These are phyloP conservation scores for Exophiala mesophila DNA, from an alignment of 2,329 filamentous ascomycete genomes.

Conservation along the genomic window DNA sequence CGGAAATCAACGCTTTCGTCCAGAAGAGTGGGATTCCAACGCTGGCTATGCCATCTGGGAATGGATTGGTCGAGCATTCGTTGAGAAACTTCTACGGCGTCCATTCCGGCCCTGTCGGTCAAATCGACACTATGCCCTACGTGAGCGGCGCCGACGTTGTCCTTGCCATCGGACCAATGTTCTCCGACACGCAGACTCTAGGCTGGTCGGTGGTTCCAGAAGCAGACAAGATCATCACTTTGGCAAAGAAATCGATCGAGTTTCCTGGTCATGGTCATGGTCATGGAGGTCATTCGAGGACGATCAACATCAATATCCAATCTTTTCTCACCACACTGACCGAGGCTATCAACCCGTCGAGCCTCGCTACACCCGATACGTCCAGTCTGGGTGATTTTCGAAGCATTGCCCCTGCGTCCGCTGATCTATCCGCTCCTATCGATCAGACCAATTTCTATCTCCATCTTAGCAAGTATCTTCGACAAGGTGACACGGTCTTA, in stretches of 20 bases:
- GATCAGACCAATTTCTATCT: slow-evolving; percentile 64
- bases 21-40: slow-evolving; percentile 70
- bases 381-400: slow-evolving; percentile 15
- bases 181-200: slow-evolving; percentile 49
- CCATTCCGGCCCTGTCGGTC: slow-evolving; percentile 74
- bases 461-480: slow-evolving; percentile 66
- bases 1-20: slow-evolving; percentile 68
- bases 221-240: slow-evolving; percentile 71
- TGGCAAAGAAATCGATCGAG: slow-evolving; percentile 67
- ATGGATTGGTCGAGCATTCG: slow-evolving; percentile 74
- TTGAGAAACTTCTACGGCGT: slow-evolving; percentile 75
- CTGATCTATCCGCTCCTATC: slow-evolving; percentile 33
- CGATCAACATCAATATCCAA: slow-evolving; percentile 12
- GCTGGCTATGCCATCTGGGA: slow-evolving; percentile 88
- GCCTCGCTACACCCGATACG: slow-evolving; percentile 1
- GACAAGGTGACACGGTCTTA: slow-evolving; percentile 68
- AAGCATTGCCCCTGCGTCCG: slow-evolving; percentile 5
- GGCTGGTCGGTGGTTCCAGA: slow-evolving; percentile 77
- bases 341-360: slow-evolving; percentile 1
- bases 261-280: slow-evolving; percentile 62
- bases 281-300: too few species aligned
- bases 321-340: slow-evolving; percentile 2
- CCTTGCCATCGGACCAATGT: slow-evolving; percentile 40
- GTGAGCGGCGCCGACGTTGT: slow-evolving; percentile 39
- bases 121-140: slow-evolving; percentile 42